Base-by-base conservation (phyloP, 73 alveolate genomes). In the Paramecium caudatum region DNA sequence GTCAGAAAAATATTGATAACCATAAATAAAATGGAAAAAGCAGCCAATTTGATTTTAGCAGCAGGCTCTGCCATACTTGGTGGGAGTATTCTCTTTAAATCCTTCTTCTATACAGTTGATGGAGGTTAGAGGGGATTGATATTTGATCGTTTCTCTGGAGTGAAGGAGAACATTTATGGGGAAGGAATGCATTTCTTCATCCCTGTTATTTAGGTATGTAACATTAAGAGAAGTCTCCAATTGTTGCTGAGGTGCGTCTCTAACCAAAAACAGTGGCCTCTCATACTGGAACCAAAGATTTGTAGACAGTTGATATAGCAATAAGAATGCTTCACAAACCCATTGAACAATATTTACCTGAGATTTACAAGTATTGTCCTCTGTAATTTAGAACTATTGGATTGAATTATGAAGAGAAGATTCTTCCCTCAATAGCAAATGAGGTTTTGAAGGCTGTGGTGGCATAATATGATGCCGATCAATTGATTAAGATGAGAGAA, bases 391-490 rank as follows among this genome's bases (percentile, higher is more conserved):
- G 87, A 70, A 85, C 82, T 16, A 61, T 85, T 33, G 98, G 98
- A 12, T 37, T 62, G 37, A 97, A 95, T 70, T 95, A 95, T 82
- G 98, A 95, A 82, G 93, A 90, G 21, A 90, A 95, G 65, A 85
- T 95, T 80, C 90, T 95, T 17, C 97, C 97, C 10, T 94, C 98
- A 19, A 94, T 95, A 32, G 98, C 96, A 8, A 91, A 94, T 41
- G 98, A 95, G 93, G 95, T 93, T 17, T 78, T 95, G 37, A 95
- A 95, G 47, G 86, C 95, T 19, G 94, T 93, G 3, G 95, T 94
- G 27, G 98, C 98, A 34, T 94, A 95, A 88, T 95, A 95, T 61
- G 95, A 95, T 91, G 98, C 98, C n/a, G 98, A 95, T 61, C 90
- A 95, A 61, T 90, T 95, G 13, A 78, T 95, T 27, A 95, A 96